Percentiles rank a stretch among this genome's conserved stretches.
Evolutionary conservation across 345 rosid species (phyloP).

Genomic region (Salix koriyanagi): DNA sequence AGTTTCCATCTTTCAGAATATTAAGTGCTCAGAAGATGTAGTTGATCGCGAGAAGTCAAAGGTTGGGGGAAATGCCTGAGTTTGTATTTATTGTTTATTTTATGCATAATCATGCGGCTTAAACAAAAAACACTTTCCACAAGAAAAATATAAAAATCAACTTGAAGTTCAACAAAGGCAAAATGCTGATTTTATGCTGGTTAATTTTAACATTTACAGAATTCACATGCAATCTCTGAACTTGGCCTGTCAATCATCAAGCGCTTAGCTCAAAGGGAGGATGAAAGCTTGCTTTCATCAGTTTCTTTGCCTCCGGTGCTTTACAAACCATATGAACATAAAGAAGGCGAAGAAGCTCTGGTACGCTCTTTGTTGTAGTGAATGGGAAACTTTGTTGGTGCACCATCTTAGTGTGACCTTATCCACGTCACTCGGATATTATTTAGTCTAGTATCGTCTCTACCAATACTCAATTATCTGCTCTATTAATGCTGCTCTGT

Average conservation of each 20-base stretch:
- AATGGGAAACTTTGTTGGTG: not conserved
- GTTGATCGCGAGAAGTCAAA: constrained; percentile 68
- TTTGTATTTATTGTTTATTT: not conserved
- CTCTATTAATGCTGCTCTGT: constrained; percentile 11
- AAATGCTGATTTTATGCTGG: constrained; percentile 11
- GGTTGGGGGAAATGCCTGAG: constrained; percentile 42
- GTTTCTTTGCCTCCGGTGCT: constrained; percentile 59
- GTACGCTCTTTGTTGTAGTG: constrained; percentile 26
- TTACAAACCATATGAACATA: constrained; percentile 58
- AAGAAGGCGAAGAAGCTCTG: constrained; percentile 52
- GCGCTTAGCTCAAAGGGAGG: constrained; percentile 49
- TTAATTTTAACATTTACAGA: constrained; percentile 49
- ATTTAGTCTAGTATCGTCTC: not conserved
- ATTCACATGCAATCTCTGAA: constrained; percentile 81
- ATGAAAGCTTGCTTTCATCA: constrained; percentile 32
- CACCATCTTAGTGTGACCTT: not conserved
- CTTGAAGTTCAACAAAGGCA: not conserved
- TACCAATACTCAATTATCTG: not conserved
- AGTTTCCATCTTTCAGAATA: constrained; percentile 49
- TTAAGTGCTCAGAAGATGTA: constrained; percentile 69
- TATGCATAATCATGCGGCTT: not conserved
- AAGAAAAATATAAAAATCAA: not conserved
- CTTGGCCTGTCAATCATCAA: constrained; percentile 72
- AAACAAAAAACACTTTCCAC: constrained; percentile 1
- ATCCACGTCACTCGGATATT: not conserved